Conservation (phyloP, 192 early-diverging fungal genomes). For the Diversispora epigaea region DNA sequence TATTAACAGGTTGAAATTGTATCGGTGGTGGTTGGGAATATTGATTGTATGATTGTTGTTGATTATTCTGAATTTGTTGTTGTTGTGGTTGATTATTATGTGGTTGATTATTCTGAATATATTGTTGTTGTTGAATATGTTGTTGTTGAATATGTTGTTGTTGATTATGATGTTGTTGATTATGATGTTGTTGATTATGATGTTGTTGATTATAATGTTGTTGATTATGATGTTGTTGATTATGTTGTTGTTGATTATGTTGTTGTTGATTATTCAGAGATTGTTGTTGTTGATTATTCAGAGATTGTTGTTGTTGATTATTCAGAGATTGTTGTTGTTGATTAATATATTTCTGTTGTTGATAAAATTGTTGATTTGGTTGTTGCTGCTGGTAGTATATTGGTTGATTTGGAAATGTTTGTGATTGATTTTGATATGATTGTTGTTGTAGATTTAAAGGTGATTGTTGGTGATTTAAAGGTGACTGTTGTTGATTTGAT, state of each 20-base stretch:
- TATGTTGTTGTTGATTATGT: neutral
- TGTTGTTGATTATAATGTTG: neutral
- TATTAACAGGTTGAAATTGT: too few relatives aligned
- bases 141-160: neutral
- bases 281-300: neutral
- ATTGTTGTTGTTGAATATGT: too few relatives aligned
- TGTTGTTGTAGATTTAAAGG: too few relatives aligned
- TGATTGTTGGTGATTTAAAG: too few relatives aligned
- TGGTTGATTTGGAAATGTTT: neutral
- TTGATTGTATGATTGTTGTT: too few relatives aligned
- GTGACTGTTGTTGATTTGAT: too few relatives aligned
- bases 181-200: neutral
- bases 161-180: conserved; percentile 8
- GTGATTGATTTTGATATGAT: too few relatives aligned
- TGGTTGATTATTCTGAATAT: too few relatives aligned
- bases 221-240: neutral
- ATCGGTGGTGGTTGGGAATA: too few relatives aligned
- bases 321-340: neutral
- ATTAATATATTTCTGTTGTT: neutral
- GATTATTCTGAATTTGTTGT: too few relatives aligned
- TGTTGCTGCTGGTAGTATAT: neutral
- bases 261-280: neutral
- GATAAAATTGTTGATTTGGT: neutral
- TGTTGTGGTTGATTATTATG: too few relatives aligned
- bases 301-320: neutral